A percentile compares a stretch with the other conserved stretches of the same genome.
Evolutionary conservation across 2,329 filamentous ascomycete species (phyloP).

Genomic region (Hawksworthiomyces lignivorus): DNA sequence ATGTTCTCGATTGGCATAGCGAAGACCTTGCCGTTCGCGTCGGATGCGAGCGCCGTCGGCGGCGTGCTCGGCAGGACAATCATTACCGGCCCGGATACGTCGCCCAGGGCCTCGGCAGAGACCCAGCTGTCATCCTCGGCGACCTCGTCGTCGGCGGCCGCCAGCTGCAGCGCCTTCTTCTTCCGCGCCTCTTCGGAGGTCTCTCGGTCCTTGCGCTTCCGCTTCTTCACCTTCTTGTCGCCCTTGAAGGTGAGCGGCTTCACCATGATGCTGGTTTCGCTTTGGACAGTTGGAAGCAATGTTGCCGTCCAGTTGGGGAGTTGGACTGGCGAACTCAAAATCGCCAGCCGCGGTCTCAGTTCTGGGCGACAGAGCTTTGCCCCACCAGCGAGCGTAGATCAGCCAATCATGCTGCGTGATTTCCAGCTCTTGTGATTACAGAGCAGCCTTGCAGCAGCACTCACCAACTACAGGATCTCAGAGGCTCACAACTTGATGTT

Average conservation of each 20-base stretch:
- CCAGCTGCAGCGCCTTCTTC: slow-evolving; percentile 27
- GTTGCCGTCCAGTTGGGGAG: too few relatives aligned
- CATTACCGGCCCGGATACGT: slow-evolving; percentile 75
- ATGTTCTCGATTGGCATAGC: slow-evolving; percentile 77
- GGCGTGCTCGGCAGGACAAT: slow-evolving; percentile 71
- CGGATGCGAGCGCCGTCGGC: slow-evolving; percentile 71
- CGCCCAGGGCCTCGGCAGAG: slow-evolving; percentile 63
- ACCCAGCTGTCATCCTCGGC: slow-evolving; percentile 84
- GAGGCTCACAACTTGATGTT: too few relatives aligned
- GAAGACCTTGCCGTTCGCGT: slow-evolving; percentile 82
- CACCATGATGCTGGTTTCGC: slow-evolving; percentile 58
- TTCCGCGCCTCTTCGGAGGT: slow-evolving; percentile 23
- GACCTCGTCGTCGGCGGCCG: slow-evolving; percentile 29
- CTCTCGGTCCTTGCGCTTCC: slow-evolving; percentile 61
- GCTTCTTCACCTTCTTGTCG: slow-evolving; percentile 90
- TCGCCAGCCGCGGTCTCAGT: too few relatives aligned
- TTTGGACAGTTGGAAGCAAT: too few relatives aligned
- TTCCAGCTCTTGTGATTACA: too few relatives aligned
- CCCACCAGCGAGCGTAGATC: too few relatives aligned
- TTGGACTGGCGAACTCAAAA: too few relatives aligned
- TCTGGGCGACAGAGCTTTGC: too few relatives aligned
- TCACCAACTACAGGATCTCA: too few relatives aligned
- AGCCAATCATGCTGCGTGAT: too few relatives aligned
- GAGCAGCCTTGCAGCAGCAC: too few relatives aligned
- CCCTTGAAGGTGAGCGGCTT: slow-evolving; percentile 93